These are phyloP conservation scores for Pichia paraexigua DNA, from an alignment of 805 yeast genomes.

Conservation along the genomic window DNA sequence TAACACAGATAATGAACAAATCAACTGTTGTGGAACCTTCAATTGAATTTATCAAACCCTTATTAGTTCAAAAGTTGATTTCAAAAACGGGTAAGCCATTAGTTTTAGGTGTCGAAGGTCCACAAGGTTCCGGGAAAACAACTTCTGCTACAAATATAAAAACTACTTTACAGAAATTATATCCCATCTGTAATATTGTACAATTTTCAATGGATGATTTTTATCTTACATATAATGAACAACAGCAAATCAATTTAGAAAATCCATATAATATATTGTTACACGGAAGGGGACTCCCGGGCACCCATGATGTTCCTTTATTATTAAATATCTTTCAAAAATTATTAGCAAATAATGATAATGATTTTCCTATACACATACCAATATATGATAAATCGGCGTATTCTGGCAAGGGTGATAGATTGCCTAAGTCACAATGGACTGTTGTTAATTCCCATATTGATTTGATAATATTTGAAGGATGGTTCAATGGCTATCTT, in stretches of 20 bases:
- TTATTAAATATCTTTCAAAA: conserved; percentile 30
- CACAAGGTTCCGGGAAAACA: conserved; percentile 78
- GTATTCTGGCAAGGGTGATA: conserved; percentile 71
- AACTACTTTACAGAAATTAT: conserved; percentile 25
- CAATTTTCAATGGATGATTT: conserved; percentile 80
- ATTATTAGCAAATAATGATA: conserved; percentile 20
- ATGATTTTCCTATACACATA: conserved; percentile 25
- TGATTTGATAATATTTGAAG: conserved; percentile 75
- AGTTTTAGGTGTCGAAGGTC: conserved; percentile 55
- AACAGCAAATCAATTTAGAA: conserved; percentile 34
- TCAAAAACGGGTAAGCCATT: conserved; percentile 20
- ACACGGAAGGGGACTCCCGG: conserved; percentile 82
- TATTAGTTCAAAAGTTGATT: conserved; percentile 21
- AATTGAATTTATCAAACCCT: conserved; percentile 19
- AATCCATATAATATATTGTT: conserved; percentile 39
- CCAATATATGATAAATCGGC: conserved; percentile 79
- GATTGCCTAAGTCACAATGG: conserved; percentile 40
- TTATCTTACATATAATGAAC: conserved; percentile 62
- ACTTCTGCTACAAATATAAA: conserved; percentile 40
- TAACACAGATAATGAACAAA: background rate
- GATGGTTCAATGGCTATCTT: conserved; percentile 85
- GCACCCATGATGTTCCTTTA: conserved; percentile 73
- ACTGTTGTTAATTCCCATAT: conserved; percentile 28
- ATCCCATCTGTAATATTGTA: conserved; percentile 33
- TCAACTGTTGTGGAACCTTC: conserved; percentile 5